These are phyloP conservation scores for Nitzschia inconspicua DNA, from an alignment of 108 stramenopile species.

Conservation along the genomic window DNA sequence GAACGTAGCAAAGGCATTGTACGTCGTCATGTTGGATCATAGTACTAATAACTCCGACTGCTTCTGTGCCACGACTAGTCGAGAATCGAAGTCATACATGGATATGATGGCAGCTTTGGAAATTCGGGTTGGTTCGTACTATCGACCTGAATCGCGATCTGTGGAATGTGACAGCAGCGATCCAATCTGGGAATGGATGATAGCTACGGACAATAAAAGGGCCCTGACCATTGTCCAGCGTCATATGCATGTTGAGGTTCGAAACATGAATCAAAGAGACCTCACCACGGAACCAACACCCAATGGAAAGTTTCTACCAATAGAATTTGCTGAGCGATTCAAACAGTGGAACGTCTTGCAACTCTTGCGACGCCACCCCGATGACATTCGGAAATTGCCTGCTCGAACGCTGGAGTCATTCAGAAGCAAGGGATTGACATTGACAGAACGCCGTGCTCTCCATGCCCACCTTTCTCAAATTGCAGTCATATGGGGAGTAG, in stretches of 20 bases:
- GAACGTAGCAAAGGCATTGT: too few species aligned
- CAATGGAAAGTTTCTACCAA: conserved; percentile 29
- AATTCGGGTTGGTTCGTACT: too few species aligned
- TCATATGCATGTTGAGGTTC: conserved; percentile 38
- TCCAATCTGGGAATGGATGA: too few species aligned
- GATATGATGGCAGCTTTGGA: too few species aligned
- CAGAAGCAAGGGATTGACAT: conserved; percentile 19
- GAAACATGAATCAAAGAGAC: conserved; percentile 28
- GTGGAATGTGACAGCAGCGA: too few species aligned
- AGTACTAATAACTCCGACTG: too few species aligned
- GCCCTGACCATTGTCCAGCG: conserved; percentile 30
- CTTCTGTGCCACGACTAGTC: too few species aligned
- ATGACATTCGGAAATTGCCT: conserved; percentile 5
- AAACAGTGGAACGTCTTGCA: conserved; percentile 22
- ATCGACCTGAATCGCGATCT: too few species aligned
- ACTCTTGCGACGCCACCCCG: conserved; percentile 17
- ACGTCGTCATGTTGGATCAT: too few species aligned
- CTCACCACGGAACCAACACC: conserved; percentile 19
- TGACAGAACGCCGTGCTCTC: conserved; percentile 34
- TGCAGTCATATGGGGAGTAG: neutral
- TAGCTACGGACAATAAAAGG: conserved; percentile 10
- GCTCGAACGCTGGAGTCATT: conserved; percentile 12
- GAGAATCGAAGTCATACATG: too few species aligned
- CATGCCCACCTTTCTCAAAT: conserved; percentile 8
- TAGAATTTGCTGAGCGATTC: conserved; percentile 33